Evolutionary conservation across 176 grass and related monocot genomes (phyloP), one percentile per base, ranked within the genome.

Genomic region (Oryza meyeriana): DNA sequence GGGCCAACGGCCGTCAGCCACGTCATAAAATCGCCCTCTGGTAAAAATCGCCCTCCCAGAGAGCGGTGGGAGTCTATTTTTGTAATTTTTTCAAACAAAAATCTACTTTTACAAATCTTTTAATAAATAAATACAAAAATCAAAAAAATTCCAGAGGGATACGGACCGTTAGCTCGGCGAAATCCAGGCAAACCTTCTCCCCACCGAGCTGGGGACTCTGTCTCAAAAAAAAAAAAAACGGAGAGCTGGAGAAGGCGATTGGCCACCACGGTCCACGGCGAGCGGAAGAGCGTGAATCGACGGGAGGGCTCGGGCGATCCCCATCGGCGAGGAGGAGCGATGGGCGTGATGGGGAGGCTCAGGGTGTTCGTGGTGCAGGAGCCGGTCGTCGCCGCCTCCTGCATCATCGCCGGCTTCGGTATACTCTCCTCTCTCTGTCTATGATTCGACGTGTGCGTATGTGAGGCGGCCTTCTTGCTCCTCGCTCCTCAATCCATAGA

Each of bases 381-480:
- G 70, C 91, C 91, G 1, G 81, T 97, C 33, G 84, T 88, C 25
- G 81, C 84, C 12, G 87, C 86, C 39, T 97, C 94, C 58, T 93
- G 88, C 78, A 83, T 93, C 63, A 91, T 97, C 81, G 94, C 86
- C 38, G 84, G 94, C 57, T 78, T 97, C 31, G 91, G 91, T 97
- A 47, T 18, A 40, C 28, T 4, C 70, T 4, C 8, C 28, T 7
- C 71, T 25, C 9, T 12, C 63, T 68, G 39, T 83, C 2, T 61
- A n/a, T 32, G 18, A 22, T 55, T 55, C 20, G 4, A 55, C 20
- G 6, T 36, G 42, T 50, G 29, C 39, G 17, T 71, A 61, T 57
- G 5, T 22, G 26, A 5, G n/a, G 59, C 4, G 29, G 18, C 14
- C 32, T 61, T 45, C 26, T 22, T 8, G 26, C 31, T 64, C 25